Evolutionary conservation across 768 basidiomycete species (phyloP).

Genomic region (Galerina sulciceps): DNA sequence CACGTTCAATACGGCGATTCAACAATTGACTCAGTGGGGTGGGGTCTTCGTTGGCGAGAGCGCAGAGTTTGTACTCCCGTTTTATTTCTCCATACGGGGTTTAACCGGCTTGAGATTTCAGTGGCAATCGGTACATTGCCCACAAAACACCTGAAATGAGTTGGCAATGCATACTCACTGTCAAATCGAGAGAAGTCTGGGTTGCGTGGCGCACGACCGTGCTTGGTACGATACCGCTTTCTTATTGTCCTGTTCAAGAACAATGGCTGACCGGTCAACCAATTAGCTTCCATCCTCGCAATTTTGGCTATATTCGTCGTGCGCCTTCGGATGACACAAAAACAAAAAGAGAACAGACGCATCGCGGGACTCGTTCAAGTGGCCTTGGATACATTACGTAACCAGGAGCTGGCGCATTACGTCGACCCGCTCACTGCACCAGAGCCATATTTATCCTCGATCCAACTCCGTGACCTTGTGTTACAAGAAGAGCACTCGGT

Average conservation of each 20-base stretch:
- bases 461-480: conserved; percentile 87
- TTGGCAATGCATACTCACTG: conserved; percentile 66
- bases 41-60: conserved; percentile 71
- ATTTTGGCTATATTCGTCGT: conserved; percentile 32
- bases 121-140: conserved; percentile 76
- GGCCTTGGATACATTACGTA: conserved; percentile 78
- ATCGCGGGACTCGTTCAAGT: conserved; percentile 78
- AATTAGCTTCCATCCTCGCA: conserved; percentile 35
- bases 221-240: conserved; percentile 50
- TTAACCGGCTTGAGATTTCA: conserved; percentile 30
- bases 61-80: conserved; percentile 52
- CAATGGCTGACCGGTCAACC: background rate
- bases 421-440: conserved; percentile 78
- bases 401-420: conserved; percentile 83
- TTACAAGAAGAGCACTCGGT: conserved; percentile 83
- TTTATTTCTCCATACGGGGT: conserved; percentile 7
- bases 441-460: conserved; percentile 78
- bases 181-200: conserved; percentile 72
- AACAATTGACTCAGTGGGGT: conserved; percentile 75
- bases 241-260: conserved; percentile 18
- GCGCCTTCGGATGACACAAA: conserved; percentile 51
- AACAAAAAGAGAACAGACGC: conserved; percentile 62
- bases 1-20: conserved; percentile 78
- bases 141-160: conserved; percentile 71
- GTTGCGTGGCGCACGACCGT: conserved; percentile 66